Evolutionary conservation across 73 alveolate species (phyloP).

Genomic region (Blepharisma japonicum): DNA sequence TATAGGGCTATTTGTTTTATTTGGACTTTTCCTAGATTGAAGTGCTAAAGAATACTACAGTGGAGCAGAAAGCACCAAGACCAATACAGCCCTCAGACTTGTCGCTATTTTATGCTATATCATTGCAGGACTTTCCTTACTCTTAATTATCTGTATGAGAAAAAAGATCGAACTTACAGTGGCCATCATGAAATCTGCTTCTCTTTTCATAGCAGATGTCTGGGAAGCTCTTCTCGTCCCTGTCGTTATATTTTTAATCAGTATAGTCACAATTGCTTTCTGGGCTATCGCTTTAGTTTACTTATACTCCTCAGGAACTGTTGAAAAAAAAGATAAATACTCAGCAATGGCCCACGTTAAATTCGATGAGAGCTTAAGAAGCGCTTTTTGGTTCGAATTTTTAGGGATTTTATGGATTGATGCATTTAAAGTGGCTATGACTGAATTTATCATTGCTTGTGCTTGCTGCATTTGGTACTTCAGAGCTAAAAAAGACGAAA

Average conservation of each 20-base stretch:
- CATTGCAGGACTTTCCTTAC: conserved; percentile 59
- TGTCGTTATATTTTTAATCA: conserved; percentile 64
- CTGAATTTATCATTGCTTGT: conserved; percentile 86
- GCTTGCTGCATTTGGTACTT: conserved; percentile 95
- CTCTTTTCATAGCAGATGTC: conserved; percentile 75
- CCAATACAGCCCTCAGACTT: too few species aligned
- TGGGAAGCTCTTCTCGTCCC: conserved; percentile 84
- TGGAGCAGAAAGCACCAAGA: too few species aligned
- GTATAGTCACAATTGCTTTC: conserved; percentile 62
- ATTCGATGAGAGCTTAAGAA: conserved; percentile 82
- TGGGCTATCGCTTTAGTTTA: conserved; percentile 87
- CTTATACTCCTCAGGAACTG: conserved; percentile 84
- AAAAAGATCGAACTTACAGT: conserved; percentile 89
- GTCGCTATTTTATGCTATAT: conserved; percentile 35
- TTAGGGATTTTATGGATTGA: conserved; percentile 88
- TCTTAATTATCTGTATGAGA: conserved; percentile 73
- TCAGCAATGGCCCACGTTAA: conserved; percentile 52
- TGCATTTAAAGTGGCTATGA: conserved; percentile 82
- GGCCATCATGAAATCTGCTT: conserved; percentile 87
- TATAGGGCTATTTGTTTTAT: conserved; percentile 4
- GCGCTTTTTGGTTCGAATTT: conserved; percentile 79
- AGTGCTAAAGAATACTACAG: too few species aligned
- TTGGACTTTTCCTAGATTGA: conserved; percentile 1
- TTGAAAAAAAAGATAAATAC: conserved; percentile 48
- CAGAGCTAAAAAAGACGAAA: conserved; percentile 73